Conservation (phyloP, 371 early-diverging fungal genomes). For the Circinella umbellata region DNA sequence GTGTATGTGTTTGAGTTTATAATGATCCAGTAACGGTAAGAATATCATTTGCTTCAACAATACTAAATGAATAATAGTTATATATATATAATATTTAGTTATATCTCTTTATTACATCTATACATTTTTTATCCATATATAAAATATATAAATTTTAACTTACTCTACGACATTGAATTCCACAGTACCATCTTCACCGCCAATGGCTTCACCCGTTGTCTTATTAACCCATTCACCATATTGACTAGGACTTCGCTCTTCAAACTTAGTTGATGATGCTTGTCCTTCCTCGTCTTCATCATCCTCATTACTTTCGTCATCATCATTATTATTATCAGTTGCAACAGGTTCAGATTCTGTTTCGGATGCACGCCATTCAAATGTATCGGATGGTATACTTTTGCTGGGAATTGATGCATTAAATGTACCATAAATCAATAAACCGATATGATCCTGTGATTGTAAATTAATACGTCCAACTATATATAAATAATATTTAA, state of each 20-base stretch:
- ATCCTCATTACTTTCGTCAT: conserved; percentile 18
- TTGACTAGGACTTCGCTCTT: conserved; percentile 42
- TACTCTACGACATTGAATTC: conserved; percentile 69
- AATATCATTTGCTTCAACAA: conserved; percentile 78
- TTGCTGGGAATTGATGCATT: conserved; percentile 92
- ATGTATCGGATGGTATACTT: conserved; percentile 76
- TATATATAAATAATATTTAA: conserved; percentile 22
- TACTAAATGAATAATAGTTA: conserved; percentile 35
- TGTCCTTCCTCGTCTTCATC: conserved; percentile 26
- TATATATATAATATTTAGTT: not conserved
- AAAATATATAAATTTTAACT: conserved; percentile 25
- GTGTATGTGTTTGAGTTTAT: conserved; percentile 8
- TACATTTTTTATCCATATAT: not conserved
- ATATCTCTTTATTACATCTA: not conserved
- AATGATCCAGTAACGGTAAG: conserved; percentile 77
- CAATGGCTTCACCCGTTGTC: conserved; percentile 56
- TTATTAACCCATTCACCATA: conserved; percentile 68
- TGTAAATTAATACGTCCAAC: conserved; percentile 91
- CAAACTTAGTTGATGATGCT: conserved; percentile 15
- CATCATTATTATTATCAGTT: conserved; percentile 22
- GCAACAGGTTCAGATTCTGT: conserved; percentile 15
- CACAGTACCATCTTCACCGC: conserved; percentile 59
- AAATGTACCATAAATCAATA: conserved; percentile 91
- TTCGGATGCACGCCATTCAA: conserved; percentile 67
- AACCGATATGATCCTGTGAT: conserved; percentile 94